A percentile compares a stretch with the other conserved stretches of the same genome.
Conservation (phyloP, 495 filamentous ascomycete species). For the Xanthoparmelia taractica region DNA sequence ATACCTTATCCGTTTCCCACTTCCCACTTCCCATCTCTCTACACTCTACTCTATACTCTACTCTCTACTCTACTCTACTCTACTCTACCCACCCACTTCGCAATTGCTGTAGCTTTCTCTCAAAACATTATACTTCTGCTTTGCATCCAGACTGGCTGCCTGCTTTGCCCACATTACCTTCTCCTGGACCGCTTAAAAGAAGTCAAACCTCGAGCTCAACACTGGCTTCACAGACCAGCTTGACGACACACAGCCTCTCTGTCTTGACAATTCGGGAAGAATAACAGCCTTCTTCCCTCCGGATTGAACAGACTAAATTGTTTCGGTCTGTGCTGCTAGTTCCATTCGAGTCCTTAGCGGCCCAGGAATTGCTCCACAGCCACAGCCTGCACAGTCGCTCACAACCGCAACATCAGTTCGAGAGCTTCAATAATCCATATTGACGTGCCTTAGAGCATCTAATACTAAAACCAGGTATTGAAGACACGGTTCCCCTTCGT, state of each 20-base stretch:
- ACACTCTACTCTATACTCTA: not conserved
- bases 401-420: slow-evolving; percentile 6
- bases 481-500: not conserved
- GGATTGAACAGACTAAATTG: not conserved
- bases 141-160: not conserved
- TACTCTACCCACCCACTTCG: not conserved
- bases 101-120: not conserved
- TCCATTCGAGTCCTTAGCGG: not conserved
- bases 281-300: not conserved
- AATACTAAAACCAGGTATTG: not conserved
- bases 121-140: not conserved
- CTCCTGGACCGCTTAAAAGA: not conserved
- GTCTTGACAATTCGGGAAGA: not conserved
- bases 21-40: not conserved
- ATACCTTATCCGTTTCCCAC: too few relatives aligned
- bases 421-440: not conserved
- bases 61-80: not conserved
- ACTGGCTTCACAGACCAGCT: not conserved
- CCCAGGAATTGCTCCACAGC: slow-evolving; percentile 2
- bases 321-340: not conserved
- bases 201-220: not conserved
- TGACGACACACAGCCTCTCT: too few relatives aligned
- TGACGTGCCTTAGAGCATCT: slow-evolving; percentile 19
- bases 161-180: not conserved
- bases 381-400: slow-evolving; percentile 3